Evolutionary conservation across 495 filamentous ascomycete species (phyloP).

Genomic region (Penicillium mononematosum): DNA sequence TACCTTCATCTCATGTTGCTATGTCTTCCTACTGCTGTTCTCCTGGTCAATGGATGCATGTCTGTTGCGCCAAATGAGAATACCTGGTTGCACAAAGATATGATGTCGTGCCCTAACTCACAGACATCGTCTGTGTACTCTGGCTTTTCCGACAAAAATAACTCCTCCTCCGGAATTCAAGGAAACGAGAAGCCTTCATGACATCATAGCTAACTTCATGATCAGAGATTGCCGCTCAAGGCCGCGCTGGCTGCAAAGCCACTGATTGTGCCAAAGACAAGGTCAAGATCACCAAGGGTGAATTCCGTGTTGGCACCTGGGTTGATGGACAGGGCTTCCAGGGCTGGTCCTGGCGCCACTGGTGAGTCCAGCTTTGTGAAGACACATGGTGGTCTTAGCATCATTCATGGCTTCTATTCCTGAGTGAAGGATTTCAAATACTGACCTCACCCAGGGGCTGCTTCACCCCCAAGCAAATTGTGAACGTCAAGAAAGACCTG

Average conservation of each 20-base stretch:
- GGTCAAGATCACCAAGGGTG: constrained; percentile 73
- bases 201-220: constrained; percentile 16
- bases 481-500: constrained; percentile 35
- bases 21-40: background rate
- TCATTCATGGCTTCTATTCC: background rate
- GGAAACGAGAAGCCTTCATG: background rate
- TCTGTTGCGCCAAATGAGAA: background rate
- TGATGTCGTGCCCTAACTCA: background rate
- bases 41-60: background rate
- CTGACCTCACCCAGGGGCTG: constrained; percentile 63
- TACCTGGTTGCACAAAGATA: background rate
- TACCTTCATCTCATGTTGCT: background rate
- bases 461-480: constrained; percentile 62
- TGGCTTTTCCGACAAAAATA: background rate
- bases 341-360: constrained; percentile 72
- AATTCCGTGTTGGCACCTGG: constrained; percentile 68
- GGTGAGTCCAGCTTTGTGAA: constrained; percentile 50
- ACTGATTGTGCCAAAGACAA: constrained; percentile 61
- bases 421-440: background rate
- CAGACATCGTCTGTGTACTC: background rate
- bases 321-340: constrained; percentile 52
- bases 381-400: background rate
- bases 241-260: constrained; percentile 67
- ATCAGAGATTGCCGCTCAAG: constrained; percentile 58
- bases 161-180: background rate